Conservation (phyloP, 352 stramenopile species). For the Phytopythium boreale region DNA sequence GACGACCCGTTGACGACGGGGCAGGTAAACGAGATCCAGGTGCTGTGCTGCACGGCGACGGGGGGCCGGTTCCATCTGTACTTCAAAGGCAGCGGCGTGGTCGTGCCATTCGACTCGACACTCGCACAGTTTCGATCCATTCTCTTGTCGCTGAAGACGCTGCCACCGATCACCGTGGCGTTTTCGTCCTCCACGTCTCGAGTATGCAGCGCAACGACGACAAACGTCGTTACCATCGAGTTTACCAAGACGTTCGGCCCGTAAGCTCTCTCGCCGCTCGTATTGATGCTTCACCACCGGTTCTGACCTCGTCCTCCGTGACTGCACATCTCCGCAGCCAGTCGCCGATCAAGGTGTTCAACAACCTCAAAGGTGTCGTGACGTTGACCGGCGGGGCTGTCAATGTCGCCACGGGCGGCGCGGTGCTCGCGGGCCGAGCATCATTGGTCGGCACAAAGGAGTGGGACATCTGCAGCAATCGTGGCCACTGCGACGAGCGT, state of each 20-base stretch:
- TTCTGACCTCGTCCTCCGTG: slow-evolving; percentile 7
- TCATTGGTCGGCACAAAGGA: slow-evolving; percentile 87
- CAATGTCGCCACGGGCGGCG: slow-evolving; percentile 40
- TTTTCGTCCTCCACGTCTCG: slow-evolving; percentile 30
- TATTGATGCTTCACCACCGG: neutral
- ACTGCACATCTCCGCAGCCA: slow-evolving; percentile 30
- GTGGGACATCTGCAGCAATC: slow-evolving; percentile 85
- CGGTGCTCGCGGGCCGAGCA: slow-evolving; percentile 33
- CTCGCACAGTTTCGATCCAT: slow-evolving; percentile 45
- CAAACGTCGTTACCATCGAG: slow-evolving; percentile 61
- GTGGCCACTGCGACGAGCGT: slow-evolving; percentile 80
- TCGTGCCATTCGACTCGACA: slow-evolving; percentile 54
- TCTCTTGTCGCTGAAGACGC: slow-evolving; percentile 30
- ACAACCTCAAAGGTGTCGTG: slow-evolving; percentile 22
- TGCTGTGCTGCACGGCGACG: slow-evolving; percentile 73
- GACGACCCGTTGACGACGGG: slow-evolving; percentile 83
- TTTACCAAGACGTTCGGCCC: slow-evolving; percentile 56
- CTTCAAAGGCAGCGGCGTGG: slow-evolving; percentile 51
- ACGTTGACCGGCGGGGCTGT: slow-evolving; percentile 50
- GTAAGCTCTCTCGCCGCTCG: slow-evolving; percentile 28
- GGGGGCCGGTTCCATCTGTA: slow-evolving; percentile 65
- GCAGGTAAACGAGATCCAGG: slow-evolving; percentile 85
- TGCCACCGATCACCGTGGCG: slow-evolving; percentile 44
- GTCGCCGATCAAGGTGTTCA: slow-evolving; percentile 54
- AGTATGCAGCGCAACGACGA: slow-evolving; percentile 36